phyloP scores from a whole-genome alignment of 768 basidiomycete species.

The Mycena latifolia region DNA sequence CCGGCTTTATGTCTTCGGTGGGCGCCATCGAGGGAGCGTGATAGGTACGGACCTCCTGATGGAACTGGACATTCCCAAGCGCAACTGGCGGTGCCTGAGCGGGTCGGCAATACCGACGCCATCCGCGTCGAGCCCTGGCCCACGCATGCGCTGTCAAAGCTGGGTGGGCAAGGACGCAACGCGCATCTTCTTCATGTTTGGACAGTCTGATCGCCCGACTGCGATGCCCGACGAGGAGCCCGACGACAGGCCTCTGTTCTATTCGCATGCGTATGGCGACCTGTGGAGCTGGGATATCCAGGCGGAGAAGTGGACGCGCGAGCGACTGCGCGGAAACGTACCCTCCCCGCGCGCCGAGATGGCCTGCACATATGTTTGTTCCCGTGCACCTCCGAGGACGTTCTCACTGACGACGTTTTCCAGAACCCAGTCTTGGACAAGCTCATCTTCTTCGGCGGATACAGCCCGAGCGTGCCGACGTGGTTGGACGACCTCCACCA shows the following conservation, averaged over 20 bases:
- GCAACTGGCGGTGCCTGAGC: conserved; percentile 43
- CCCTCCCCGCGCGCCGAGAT: too few relatives aligned
- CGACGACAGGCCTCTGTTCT: conserved; percentile 21
- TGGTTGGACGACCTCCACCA: conserved; percentile 28
- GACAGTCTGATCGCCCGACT: conserved; percentile 50
- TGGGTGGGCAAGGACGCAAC: conserved; percentile 52
- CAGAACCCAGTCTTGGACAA: conserved; percentile 41
- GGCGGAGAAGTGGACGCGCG: too few relatives aligned
- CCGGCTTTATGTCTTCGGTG: conserved; percentile 53
- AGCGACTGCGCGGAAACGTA: too few relatives aligned
- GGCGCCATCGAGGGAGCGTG: conserved; percentile 12
- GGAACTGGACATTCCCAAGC: conserved; percentile 49
- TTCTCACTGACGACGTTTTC: not conserved
- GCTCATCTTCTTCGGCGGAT: conserved; percentile 55
- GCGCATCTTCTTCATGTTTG: conserved; percentile 49
- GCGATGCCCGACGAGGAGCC: conserved; percentile 44
- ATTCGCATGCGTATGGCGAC: too few relatives aligned
- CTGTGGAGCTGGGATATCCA: too few relatives aligned
- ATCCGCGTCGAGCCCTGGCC: conserved; percentile 44
- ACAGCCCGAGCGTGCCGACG: conserved; percentile 46
- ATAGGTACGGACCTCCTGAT: conserved; percentile 53
- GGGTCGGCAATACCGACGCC: conserved; percentile 38
- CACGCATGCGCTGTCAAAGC: conserved; percentile 45
- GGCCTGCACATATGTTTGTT: too few relatives aligned
- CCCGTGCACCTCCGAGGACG: not conserved